Conservation (phyloP, 1,139 yeast genomes). For the Hansenula lynferdii region DNA sequence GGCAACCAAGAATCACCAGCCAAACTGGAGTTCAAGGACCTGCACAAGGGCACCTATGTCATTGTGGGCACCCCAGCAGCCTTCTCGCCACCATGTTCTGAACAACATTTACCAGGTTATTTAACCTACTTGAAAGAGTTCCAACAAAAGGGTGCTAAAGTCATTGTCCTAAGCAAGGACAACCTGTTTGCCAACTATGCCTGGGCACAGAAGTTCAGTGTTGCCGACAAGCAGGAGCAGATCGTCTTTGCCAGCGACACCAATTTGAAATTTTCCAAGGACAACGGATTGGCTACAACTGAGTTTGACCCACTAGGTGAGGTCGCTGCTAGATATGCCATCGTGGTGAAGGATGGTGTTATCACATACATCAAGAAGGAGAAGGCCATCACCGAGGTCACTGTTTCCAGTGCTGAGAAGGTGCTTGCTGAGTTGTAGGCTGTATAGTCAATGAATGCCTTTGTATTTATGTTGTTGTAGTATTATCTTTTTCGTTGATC, state of each 20-base stretch:
- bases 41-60: slow-evolving; percentile 25
- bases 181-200: slow-evolving; percentile 77
- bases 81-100: slow-evolving; percentile 88
- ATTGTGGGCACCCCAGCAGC: slow-evolving; percentile 87
- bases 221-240: slow-evolving; percentile 27
- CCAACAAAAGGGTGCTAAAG: slow-evolving; percentile 56
- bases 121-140: slow-evolving; percentile 33
- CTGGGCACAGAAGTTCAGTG: slow-evolving; percentile 67
- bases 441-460: too few relatives aligned
- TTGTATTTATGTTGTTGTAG: too few relatives aligned
- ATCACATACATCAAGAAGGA: slow-evolving; percentile 53
- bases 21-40: not conserved
- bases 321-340: slow-evolving; percentile 55
- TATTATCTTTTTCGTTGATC: too few relatives aligned
- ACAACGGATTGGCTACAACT: slow-evolving; percentile 47
- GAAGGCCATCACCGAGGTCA: slow-evolving; percentile 44
- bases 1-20: slow-evolving; percentile 2
- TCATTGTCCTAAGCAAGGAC: slow-evolving; percentile 69
- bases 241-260: slow-evolving; percentile 71
- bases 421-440: slow-evolving; percentile 27
- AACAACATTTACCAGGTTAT: slow-evolving; percentile 72
- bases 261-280: slow-evolving; percentile 50
- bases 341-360: slow-evolving; percentile 58
- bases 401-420: slow-evolving; percentile 56
- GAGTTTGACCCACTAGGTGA: slow-evolving; percentile 50